Evolutionary conservation across 2,329 filamentous ascomycete species (phyloP).

Genomic region (Lachnellula arida): DNA sequence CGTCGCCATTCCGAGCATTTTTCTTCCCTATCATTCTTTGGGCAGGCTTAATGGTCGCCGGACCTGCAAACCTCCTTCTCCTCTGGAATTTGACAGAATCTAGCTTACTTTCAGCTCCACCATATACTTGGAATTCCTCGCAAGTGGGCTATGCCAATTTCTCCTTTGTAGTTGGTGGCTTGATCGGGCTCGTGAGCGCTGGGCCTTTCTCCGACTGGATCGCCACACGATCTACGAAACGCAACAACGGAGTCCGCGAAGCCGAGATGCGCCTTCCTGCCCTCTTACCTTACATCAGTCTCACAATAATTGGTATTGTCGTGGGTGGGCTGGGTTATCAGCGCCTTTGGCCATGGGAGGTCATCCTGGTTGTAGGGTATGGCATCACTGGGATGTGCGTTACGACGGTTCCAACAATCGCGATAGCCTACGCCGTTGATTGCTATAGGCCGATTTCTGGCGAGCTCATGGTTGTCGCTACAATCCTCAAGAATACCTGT

Average conservation of each 20-base stretch:
- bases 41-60: conserved; percentile 56
- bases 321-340: conserved; percentile 50
- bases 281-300: conserved; percentile 46
- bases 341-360: conserved; percentile 48
- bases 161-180: conserved; percentile 44
- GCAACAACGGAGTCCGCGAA: conserved; percentile 26
- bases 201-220: conserved; percentile 40
- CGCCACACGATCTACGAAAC: conserved; percentile 30
- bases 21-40: conserved; percentile 60
- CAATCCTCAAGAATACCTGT: conserved; percentile 61
- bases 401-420: conserved; percentile 53
- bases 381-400: conserved; percentile 53
- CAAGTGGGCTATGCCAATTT: conserved; percentile 47
- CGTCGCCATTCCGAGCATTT: conserved; percentile 48
- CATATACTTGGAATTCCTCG: conserved; percentile 32
- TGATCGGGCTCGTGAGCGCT: conserved; percentile 45
- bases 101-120: conserved; percentile 31
- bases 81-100: conserved; percentile 54
- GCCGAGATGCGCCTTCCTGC: conserved; percentile 37
- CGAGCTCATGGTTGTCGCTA: conserved; percentile 54
- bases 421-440: conserved; percentile 53
- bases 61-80: conserved; percentile 53
- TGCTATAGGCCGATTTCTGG: conserved; percentile 59
- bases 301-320: conserved; percentile 38
- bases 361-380: conserved; percentile 54